phyloP scores from a whole-genome alignment of 2,329 filamentous ascomycete genomes.

The Chaetomium sp. region DNA sequence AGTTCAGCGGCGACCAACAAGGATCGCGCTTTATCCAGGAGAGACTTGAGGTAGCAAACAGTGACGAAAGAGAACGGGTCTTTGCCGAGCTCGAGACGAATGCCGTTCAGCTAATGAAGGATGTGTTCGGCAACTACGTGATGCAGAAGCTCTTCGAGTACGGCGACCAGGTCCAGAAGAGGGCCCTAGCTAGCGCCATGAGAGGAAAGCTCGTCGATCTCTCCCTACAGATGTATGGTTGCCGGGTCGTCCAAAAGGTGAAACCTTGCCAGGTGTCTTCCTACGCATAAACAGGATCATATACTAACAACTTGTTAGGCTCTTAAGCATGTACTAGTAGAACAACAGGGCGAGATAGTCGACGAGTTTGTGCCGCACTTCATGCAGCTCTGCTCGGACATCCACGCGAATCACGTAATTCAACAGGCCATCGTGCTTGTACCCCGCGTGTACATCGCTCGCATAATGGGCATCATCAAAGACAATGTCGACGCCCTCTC shows the following conservation, averaged over 20 bases:
- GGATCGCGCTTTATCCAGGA: constrained; percentile 93
- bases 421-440: constrained; percentile 86
- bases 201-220: constrained; percentile 73
- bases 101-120: constrained; percentile 82
- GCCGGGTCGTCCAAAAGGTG: constrained; percentile 91
- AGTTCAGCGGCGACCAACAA: constrained; percentile 93
- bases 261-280: constrained; percentile 13
- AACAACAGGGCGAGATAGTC: constrained; percentile 79
- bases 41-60: constrained; percentile 87
- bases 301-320: constrained; percentile 47
- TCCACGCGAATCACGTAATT: constrained; percentile 94
- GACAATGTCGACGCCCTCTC: constrained; percentile 69
- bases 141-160: constrained; percentile 98
- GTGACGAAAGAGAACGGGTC: constrained; percentile 87
- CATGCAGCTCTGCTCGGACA: constrained; percentile 70
- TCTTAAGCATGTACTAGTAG: constrained; percentile 81
- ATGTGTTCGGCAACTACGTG: constrained; percentile 97
- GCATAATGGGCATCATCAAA: constrained; percentile 75
- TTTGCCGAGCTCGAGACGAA: constrained; percentile 85
- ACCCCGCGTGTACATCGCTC: constrained; percentile 70
- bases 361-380: constrained; percentile 75
- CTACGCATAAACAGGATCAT: neutral
- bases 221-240: constrained; percentile 86
- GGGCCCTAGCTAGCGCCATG: constrained; percentile 78
- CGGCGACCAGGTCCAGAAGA: constrained; percentile 90